A percentile compares a stretch with the other conserved stretches of the same genome.
Evolutionary conservation across 176 grass and related monocot species (phyloP).

Genomic region (Echinochloa phyllopogon): DNA sequence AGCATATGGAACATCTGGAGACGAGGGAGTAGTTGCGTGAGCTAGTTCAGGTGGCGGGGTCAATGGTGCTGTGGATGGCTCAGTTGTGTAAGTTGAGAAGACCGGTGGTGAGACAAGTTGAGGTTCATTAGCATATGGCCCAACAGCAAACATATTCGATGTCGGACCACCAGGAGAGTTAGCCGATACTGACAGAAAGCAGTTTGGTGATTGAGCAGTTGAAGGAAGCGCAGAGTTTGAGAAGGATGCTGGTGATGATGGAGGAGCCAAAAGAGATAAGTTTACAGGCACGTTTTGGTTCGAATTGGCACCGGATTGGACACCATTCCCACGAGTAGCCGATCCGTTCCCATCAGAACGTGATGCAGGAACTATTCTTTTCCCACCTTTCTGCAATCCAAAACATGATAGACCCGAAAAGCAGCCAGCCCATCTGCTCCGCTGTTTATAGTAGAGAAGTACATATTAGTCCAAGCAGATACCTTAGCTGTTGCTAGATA

Average conservation of each 20-base stretch:
- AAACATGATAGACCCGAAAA: conserved; percentile 82
- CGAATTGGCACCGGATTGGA: conserved; percentile 61
- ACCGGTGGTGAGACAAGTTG: conserved; percentile 85
- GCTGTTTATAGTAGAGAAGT: conserved; percentile 49
- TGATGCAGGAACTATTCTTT: conserved; percentile 82
- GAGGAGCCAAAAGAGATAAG: conserved; percentile 81
- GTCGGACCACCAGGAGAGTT: conserved; percentile 76
- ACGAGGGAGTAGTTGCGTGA: conserved; percentile 83
- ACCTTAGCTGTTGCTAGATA: not conserved
- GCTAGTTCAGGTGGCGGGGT: conserved; percentile 90
- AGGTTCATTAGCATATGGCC: conserved; percentile 86
- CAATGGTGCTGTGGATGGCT: conserved; percentile 83
- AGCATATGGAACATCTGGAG: conserved; percentile 89
- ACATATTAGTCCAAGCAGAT: conserved; percentile 28
- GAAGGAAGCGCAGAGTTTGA: conserved; percentile 82
- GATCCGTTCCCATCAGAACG: conserved; percentile 66
- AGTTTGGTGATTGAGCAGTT: conserved; percentile 77
- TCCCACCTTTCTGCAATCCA: conserved; percentile 75
- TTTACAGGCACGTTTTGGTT: conserved; percentile 75
- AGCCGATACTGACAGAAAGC: conserved; percentile 74
- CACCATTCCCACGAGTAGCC: conserved; percentile 53
- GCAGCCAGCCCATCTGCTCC: conserved; percentile 75
- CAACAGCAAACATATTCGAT: conserved; percentile 79
- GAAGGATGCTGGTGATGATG: conserved; percentile 82
- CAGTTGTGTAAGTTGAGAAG: conserved; percentile 89